Conservation (phyloP, 305 asterid genomes). For the Solanum hybrid region DNA sequence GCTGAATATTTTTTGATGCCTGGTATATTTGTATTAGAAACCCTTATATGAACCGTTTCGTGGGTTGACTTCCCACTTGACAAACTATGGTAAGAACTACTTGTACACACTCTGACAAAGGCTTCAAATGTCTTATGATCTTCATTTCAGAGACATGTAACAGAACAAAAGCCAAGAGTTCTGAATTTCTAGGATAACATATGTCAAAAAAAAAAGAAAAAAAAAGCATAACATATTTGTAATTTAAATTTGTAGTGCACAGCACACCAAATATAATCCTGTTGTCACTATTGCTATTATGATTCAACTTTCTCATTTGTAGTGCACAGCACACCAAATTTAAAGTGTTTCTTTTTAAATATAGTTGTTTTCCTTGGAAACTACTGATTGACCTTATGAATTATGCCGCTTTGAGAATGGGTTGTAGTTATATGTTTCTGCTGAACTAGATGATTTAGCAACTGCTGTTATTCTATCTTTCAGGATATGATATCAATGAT, state of each 20-base stretch:
- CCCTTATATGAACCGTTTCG: not conserved
- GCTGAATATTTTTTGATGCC: not conserved
- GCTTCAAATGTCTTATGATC: not conserved
- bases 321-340: no score
- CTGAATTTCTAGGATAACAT: not conserved
- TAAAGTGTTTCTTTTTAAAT: not conserved
- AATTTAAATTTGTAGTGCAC: not conserved
- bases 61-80: not conserved
- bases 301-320: not conserved
- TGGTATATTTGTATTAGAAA: not conserved
- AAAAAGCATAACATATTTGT: not conserved
- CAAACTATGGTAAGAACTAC: not conserved
- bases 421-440: not conserved
- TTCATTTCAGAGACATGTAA: not conserved
- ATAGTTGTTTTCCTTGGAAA: not conserved
- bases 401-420: not conserved
- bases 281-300: not conserved
- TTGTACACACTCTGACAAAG: not conserved
- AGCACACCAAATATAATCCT: not conserved
- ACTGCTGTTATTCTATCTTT: conserved; percentile 6
- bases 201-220: not conserved
- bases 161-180: not conserved
- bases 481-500: conserved; percentile 55
- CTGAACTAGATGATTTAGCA: not conserved
- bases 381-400: not conserved